A percentile compares a stretch with the other conserved stretches of the same genome.
These are phyloP conservation scores for Eucalyptus erythrocorys DNA, from an alignment of 345 rosid species.

Conservation along the genomic window DNA sequence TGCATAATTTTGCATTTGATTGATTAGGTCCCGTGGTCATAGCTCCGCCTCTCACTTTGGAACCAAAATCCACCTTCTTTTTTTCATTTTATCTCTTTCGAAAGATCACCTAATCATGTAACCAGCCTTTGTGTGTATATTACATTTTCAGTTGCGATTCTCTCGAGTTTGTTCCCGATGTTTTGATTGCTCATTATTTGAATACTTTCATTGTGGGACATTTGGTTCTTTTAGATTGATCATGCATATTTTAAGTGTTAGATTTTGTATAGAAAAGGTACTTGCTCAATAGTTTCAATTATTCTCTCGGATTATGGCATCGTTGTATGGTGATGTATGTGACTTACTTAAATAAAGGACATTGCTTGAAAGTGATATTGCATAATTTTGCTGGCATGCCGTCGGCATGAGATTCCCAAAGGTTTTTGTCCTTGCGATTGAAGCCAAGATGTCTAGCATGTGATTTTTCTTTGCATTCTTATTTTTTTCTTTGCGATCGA, in stretches of 20 bases:
- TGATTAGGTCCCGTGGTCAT: background rate
- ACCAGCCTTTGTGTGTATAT: background rate
- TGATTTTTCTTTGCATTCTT: no score
- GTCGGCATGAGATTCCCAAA: no score
- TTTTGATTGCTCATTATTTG: background rate
- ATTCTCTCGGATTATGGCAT: no score
- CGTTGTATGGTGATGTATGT: no score
- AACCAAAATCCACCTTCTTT: background rate
- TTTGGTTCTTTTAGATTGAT: background rate
- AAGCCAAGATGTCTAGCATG: no score
- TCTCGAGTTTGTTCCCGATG: background rate
- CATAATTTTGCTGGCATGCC: no score
- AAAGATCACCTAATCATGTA: background rate
- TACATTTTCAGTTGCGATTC: background rate
- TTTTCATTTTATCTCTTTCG: background rate
- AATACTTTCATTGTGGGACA: background rate
- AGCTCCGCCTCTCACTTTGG: background rate
- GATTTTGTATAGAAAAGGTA: background rate
- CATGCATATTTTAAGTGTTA: background rate
- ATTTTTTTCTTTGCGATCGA: no score
- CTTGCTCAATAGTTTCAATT: no score
- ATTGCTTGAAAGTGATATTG: no score
- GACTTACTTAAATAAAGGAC: no score
- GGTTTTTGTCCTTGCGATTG: no score
- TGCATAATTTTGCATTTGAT: no score